These are phyloP conservation scores for Melaleuca alternifolia DNA, from an alignment of 345 rosid species.

Conservation along the genomic window DNA sequence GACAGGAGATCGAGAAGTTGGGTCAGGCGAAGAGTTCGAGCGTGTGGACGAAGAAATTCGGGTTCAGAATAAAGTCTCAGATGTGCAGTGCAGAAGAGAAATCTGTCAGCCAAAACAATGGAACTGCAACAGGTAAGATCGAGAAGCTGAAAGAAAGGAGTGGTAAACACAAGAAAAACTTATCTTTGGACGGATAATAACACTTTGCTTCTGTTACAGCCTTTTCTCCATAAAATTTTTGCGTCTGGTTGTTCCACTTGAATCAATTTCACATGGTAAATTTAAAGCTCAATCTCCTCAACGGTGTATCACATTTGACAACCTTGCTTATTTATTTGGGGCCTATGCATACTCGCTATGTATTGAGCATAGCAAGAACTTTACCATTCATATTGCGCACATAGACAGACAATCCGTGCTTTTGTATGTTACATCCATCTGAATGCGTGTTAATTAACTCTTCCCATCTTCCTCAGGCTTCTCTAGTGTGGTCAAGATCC, in stretches of 20 bases:
- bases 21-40: conserved; percentile 28
- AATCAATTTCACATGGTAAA: background rate
- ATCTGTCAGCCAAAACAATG: conserved; percentile 61
- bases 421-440: background rate
- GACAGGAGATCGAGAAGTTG: conserved; percentile 79
- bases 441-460: background rate
- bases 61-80: conserved; percentile 77
- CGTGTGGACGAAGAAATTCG: conserved; percentile 36
- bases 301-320: background rate
- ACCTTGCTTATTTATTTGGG: background rate
- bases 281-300: background rate
- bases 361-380: background rate
- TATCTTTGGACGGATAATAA: conserved; percentile 27
- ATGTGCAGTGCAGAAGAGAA: conserved; percentile 95
- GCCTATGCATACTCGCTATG: background rate
- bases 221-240: background rate
- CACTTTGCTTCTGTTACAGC: background rate
- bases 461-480: background rate
- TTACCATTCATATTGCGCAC: background rate
- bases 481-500: background rate
- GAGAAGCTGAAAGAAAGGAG: conserved; percentile 53
- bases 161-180: conserved; percentile 49
- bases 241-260: background rate
- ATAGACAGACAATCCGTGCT: background rate
- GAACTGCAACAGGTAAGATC: conserved; percentile 23